Percentiles rank a stretch among this genome's conserved stretches.
Evolutionary conservation across 192 early-diverging fungal species (phyloP).

Genomic region (Coemansia sp.): DNA sequence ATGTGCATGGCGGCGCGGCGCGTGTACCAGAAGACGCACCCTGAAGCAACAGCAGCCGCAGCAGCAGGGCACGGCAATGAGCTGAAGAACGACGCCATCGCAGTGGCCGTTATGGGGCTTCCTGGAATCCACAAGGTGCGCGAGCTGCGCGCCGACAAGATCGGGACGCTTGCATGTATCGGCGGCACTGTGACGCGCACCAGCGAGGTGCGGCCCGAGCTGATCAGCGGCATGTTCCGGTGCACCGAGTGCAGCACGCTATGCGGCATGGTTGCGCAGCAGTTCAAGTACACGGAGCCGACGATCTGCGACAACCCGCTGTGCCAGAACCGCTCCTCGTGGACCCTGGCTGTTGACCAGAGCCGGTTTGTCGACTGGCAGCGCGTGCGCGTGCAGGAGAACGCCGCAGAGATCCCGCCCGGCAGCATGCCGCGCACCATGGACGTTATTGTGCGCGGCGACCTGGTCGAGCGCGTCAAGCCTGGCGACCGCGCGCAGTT

Average conservation of each 20-base stretch:
- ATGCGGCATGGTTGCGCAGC: conserved; percentile 89
- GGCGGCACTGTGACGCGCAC: conserved; percentile 96
- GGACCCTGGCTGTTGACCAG: conserved; percentile 80
- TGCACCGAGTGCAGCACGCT: conserved; percentile 81
- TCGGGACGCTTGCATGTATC: conserved; percentile 81
- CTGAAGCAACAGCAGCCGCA: background rate
- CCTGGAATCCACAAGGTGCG: conserved; percentile 70
- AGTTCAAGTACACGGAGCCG: conserved; percentile 97
- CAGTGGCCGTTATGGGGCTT: conserved; percentile 70
- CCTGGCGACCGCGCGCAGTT: conserved; percentile 92
- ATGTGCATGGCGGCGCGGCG: conserved; percentile 84
- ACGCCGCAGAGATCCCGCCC: conserved; percentile 92
- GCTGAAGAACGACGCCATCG: conserved; percentile 12
- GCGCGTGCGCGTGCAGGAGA: conserved; percentile 94
- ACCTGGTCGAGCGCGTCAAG: conserved; percentile 92
- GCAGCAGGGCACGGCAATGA: background rate
- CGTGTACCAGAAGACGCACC: conserved; percentile 60
- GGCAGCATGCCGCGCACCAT: conserved; percentile 96
- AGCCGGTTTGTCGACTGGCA: conserved; percentile 98
- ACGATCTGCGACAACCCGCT: conserved; percentile 77
- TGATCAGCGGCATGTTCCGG: conserved; percentile 86
- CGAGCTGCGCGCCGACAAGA: conserved; percentile 77
- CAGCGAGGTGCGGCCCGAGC: conserved; percentile 95
- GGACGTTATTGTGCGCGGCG: conserved; percentile 93
- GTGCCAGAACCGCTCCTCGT: conserved; percentile 80